Base-by-base conservation (phyloP, 1,139 yeast genomes). In the Suhomyces atakaporum region DNA sequence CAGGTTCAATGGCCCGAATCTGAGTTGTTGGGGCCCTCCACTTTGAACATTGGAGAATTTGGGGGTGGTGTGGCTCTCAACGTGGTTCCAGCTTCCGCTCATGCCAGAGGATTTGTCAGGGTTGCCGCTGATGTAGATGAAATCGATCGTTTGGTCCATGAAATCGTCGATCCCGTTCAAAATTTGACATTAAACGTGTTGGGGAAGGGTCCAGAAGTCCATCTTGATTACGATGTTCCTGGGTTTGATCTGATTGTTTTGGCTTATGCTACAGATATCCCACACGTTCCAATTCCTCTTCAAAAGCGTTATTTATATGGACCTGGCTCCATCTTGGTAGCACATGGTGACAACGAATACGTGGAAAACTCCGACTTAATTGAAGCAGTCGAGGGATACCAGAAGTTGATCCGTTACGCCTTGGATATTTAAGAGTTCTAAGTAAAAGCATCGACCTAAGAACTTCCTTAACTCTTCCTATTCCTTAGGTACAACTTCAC, bases 211-310 rank as follows among this genome's bases (percentile, higher is more conserved):
- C 80, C 84, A 5, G 34, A 35, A 9, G 77, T 70, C 34, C 64
- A 65, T 39, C 63, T 81, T 44, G 82, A 81, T 51, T 74, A 63
- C 50, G 66, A 80, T 10, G 80, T 82, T 4, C 78, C 81, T 7
- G 88, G 86, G 0, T 82, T 82, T 50, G 85, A 81, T 3, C 60
- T 69, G 3, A 67, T 74, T 24, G 63, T 71, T 10, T 68, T 79
- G 43, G 77, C 84, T 1, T 82, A 81, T 51, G 70, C 77, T 21
- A 83, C 90, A 0, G 90, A 83, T 50, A 69, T 82, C 35, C 86
- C 87, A 3, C 69, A 76, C 44, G 55, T 81, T 37, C 43, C 51
- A 3, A 63, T 66, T 3, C 58, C 60, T n/a, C 45, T 60, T 16
- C 56, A 62, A 10, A 64, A 58, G 36, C 61, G 79, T 45, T 81